Conservation (phyloP, 441 rosid genomes). For the Gossypium schwendimanii region DNA sequence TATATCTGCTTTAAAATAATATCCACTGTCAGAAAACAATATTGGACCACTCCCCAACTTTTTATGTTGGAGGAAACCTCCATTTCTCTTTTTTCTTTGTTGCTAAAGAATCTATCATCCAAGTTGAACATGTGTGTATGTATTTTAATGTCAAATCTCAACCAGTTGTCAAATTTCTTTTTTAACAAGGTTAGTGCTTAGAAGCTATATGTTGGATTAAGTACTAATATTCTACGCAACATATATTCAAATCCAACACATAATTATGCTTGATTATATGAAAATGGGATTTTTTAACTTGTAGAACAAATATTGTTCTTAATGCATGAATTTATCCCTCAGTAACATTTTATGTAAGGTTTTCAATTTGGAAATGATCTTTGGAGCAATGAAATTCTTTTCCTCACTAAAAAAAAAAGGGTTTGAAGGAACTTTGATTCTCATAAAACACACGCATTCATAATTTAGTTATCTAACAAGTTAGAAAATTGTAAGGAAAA, state of each 20-base stretch:
- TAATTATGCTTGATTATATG: too few species aligned
- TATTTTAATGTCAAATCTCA: not conserved
- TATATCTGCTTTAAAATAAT: not conserved
- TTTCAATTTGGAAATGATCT: too few species aligned
- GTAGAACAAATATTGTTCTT: too few species aligned
- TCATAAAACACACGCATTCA: not conserved
- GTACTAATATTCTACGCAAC: too few species aligned
- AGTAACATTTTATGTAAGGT: too few species aligned
- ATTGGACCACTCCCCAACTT: not conserved
- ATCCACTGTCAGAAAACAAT: not conserved
- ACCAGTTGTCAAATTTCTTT: not conserved
- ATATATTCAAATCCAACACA: too few species aligned
- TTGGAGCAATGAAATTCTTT: not conserved
- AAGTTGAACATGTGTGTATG: not conserved
- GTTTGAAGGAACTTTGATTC: not conserved
- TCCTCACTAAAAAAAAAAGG: not conserved
- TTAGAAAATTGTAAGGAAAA: not conserved
- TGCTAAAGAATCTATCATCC: not conserved
- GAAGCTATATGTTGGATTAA: not conserved
- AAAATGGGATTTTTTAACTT: too few species aligned
- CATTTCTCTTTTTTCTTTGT: not conserved
- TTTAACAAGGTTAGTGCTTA: not conserved
- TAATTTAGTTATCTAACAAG: not conserved
- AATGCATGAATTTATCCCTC: too few species aligned
- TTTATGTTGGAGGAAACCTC: not conserved